phyloP scores from a whole-genome alignment of 176 grass and related monocot species.

The Microstegium vimineum region DNA sequence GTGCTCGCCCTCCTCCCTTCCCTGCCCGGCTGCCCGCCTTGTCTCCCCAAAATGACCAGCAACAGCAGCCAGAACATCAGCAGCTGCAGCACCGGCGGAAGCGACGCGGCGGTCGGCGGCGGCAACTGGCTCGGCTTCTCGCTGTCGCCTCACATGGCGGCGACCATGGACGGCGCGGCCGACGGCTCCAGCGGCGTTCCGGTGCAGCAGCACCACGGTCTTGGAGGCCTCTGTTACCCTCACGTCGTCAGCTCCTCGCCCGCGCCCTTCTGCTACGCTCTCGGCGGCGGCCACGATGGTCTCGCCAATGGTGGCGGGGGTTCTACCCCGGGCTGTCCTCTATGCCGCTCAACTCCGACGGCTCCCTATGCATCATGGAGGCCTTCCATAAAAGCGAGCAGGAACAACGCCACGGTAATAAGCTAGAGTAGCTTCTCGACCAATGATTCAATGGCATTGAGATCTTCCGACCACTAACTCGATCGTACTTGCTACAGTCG shows the following conservation, averaged over 20 bases:
- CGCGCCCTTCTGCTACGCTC: constrained; percentile 32
- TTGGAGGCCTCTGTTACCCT: constrained; percentile 37
- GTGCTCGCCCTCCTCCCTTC: background rate
- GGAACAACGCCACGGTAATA: constrained; percentile 51
- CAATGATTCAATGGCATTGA: background rate
- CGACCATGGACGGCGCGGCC: constrained; percentile 36
- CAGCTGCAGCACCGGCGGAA: constrained; percentile 39
- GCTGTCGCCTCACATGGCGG: constrained; percentile 59
- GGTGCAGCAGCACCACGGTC: constrained; percentile 27
- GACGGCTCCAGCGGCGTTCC: constrained; percentile 20
- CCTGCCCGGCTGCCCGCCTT: background rate
- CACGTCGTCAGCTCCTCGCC: constrained; percentile 33
- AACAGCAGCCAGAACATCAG: constrained; percentile 46
- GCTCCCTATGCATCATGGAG: constrained; percentile 84
- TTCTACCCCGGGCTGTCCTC: constrained; percentile 72
- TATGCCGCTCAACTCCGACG: constrained; percentile 84
- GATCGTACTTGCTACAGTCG: constrained; percentile 41
- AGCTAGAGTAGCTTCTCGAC: background rate
- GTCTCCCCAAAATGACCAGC: constrained; percentile 45
- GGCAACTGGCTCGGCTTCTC: constrained; percentile 82
- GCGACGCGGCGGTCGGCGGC: constrained; percentile 28
- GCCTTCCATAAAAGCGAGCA: constrained; percentile 56
- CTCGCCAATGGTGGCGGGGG: constrained; percentile 22
- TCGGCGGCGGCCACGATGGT: constrained; percentile 29
- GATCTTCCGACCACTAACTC: constrained; percentile 6